Evolutionary conservation across 768 basidiomycete genomes (phyloP).

Genomic region (Lactarius indigo): DNA sequence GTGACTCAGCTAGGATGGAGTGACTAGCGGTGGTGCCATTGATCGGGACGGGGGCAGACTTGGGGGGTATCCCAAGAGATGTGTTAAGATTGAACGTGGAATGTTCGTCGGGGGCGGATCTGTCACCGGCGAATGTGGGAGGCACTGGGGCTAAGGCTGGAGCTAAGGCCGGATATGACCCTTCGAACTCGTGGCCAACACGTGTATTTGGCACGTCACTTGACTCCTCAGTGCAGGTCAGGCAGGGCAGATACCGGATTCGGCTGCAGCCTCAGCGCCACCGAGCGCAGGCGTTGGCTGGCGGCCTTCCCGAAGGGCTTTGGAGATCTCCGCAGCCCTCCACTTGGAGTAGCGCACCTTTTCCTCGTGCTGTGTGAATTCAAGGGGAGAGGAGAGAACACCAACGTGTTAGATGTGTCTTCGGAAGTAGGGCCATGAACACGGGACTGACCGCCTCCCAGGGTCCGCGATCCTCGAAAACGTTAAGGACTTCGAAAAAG

Average conservation of each 20-base stretch:
- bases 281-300: slow-evolving; percentile 79
- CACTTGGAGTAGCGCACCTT: slow-evolving; percentile 95
- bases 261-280: slow-evolving; percentile 34
- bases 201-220: neutral
- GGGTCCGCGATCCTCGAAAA: slow-evolving; percentile 43
- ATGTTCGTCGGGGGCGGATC: neutral
- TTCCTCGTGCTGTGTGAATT: slow-evolving; percentile 62
- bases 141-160: neutral
- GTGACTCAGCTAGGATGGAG: neutral
- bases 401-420: slow-evolving; percentile 5
- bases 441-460: slow-evolving; percentile 22
- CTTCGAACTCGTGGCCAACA: slow-evolving; percentile 7
- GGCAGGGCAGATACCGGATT: slow-evolving; percentile 24
- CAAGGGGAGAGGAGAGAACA: neutral
- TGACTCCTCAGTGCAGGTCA: slow-evolving; percentile 28
- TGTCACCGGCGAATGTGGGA: neutral
- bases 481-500: slow-evolving; percentile 85
- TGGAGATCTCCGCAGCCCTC: slow-evolving; percentile 95
- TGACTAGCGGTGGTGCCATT: neutral
- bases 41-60: slow-evolving; percentile 19
- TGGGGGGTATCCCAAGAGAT: slow-evolving; percentile 3
- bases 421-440: neutral
- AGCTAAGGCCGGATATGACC: neutral
- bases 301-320: slow-evolving; percentile 91
- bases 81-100: neutral